phyloP scores from a whole-genome alignment of 495 filamentous ascomycete species.

The Penicillium tannophilum region DNA sequence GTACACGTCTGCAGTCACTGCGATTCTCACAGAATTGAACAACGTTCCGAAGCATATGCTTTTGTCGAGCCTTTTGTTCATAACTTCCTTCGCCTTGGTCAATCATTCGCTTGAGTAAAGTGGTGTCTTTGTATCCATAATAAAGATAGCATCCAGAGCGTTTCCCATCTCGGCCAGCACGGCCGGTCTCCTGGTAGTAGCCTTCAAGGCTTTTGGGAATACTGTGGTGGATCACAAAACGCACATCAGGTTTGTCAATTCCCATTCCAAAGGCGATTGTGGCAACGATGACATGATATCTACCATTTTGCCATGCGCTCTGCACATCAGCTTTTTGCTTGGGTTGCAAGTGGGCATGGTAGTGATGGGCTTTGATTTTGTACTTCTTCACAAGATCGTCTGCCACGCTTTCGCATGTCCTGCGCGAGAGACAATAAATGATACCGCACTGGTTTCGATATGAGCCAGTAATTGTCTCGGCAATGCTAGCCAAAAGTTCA shows the following conservation, averaged over 20 bases:
- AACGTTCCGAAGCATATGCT: constrained; percentile 80
- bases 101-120: constrained; percentile 70
- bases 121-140: constrained; percentile 76
- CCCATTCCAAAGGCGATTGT: constrained; percentile 99
- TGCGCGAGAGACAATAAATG: constrained; percentile 88
- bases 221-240: constrained; percentile 90
- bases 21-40: constrained; percentile 85
- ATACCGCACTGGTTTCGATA: constrained; percentile 82
- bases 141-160: constrained; percentile 87
- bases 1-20: constrained; percentile 80
- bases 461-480: constrained; percentile 63
- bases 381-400: constrained; percentile 59
- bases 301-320: constrained; percentile 76
- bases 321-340: constrained; percentile 68
- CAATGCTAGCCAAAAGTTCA: constrained; percentile 66
- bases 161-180: constrained; percentile 89
- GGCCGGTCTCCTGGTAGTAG: constrained; percentile 96
- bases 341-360: constrained; percentile 76
- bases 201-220: constrained; percentile 96
- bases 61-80: constrained; percentile 81
- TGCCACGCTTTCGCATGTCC: constrained; percentile 79
- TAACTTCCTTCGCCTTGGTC: constrained; percentile 68
- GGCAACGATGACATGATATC: constrained; percentile 89
- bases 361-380: constrained; percentile 75
- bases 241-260: constrained; percentile 94